Base-by-base conservation (phyloP, 306 rosid genomes). In the Sophora flavescens region DNA sequence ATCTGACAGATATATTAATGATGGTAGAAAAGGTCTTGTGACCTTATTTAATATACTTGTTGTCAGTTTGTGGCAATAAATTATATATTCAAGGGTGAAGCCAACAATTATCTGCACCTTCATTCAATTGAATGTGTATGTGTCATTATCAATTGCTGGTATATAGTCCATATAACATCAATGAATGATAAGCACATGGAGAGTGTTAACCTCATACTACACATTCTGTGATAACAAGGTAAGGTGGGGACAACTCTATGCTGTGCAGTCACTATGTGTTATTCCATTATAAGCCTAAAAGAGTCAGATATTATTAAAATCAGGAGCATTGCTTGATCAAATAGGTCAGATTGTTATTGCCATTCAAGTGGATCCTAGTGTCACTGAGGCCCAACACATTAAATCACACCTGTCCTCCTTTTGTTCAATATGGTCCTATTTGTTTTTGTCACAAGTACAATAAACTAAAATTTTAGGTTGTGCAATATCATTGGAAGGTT, bases 181-280 rank as follows among this genome's bases (percentile, higher is more conserved):
- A 69, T 63, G 84, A 85, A 83, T 74, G 81, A 83, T 79, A 56
- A 75, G 86, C 86, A 85, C 89, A 82, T 85, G 89, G 82, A 80
- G 82, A 71, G 82, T 75, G 82, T 70, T 70, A 80, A 58, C 76
- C 72, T 75, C 81, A 70, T 63, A 70, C 67, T 26, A 69, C 82
- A 84, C 72, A 80, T 76, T 80, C 56, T 70, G 80, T 76, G 80
- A 81, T 67, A 80, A 80, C 72, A 82, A 68, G 59, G 60, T 65
- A 15, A 26, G 71, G 91, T 82, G 84, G 84, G 88, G 92, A 81
- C 91, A 83, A 74, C 70, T 79, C 86, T 77, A 81, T 39, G 83
- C 41, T 86, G 86, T 83, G 83, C 45, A 81, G 83, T 85, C 96
- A 70, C 91, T 14, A 59, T 86, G 91, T 75, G 66, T 72, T 77